Evolutionary conservation across 1,284 basidiomycete genomes (phyloP).

Genomic region (Laetiporus sulphureus): DNA sequence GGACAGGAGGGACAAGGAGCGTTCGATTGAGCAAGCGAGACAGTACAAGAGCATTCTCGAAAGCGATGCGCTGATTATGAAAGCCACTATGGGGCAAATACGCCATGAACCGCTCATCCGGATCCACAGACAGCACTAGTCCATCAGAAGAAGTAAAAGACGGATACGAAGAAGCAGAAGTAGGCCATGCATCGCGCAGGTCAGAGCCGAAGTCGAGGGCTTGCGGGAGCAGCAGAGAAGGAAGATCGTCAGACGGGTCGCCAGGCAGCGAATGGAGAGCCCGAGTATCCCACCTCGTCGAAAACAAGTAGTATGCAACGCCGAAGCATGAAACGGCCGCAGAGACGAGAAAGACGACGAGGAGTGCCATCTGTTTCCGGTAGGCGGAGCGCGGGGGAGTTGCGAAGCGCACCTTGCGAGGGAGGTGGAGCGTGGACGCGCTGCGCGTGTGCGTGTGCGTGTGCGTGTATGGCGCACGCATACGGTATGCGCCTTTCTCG

Average conservation of each 20-base stretch:
- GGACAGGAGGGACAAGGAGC: conserved; percentile 64
- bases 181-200: background rate
- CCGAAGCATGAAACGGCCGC: conserved; percentile 48
- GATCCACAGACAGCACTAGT: no score
- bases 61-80: conserved; percentile 78
- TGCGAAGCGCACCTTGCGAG: no score
- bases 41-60: conserved; percentile 74
- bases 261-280: conserved; percentile 1
- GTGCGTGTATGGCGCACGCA: conserved; percentile 36
- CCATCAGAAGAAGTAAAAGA: no score
- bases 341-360: conserved; percentile 41
- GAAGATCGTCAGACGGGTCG: background rate
- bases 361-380: conserved; percentile 25
- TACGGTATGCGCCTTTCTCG: conserved; percentile 57
- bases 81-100: conserved; percentile 77
- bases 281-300: conserved; percentile 44
- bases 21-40: conserved; percentile 67
- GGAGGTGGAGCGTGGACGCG: background rate
- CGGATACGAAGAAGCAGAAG: background rate
- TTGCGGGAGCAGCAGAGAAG: conserved; percentile 1
- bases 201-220: conserved; percentile 5
- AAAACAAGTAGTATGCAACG: conserved; percentile 56
- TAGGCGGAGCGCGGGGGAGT: conserved; percentile 11
- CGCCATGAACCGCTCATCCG: conserved; percentile 42
- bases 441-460: conserved; percentile 5